Base-by-base conservation (phyloP, 2,329 filamentous ascomycete species). In the Ceratocystis alfenasii region DNA sequence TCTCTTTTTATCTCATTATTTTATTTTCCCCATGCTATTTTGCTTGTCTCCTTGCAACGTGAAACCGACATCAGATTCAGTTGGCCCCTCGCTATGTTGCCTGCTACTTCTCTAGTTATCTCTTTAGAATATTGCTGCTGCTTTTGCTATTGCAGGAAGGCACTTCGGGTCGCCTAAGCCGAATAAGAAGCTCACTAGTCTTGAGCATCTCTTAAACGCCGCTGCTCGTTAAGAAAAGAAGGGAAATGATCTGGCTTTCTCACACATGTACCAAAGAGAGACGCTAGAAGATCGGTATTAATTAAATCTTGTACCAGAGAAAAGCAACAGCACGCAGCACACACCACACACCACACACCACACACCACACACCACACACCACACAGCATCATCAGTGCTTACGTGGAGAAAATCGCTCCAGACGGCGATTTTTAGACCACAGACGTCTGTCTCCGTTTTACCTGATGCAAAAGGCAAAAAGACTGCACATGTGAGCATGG, bases 271-370 rank as follows among this genome's bases (percentile, higher is more conserved):
- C 25, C 5, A 59, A 59, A 59, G 33, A 33, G 17, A 36, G 25
- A 36, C 55, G 17, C 55, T 59, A 59, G 55, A 59, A 59, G 28
- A 59, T 59, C 55, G 33, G n/a, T n/a, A 59, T 59, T 59, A 59
- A 59, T 59, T 59, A 59, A 59, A 59, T n/a, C 55, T 59, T 59
- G 28, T 36, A 15, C n/a, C 8, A 8, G 25, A 30, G 25, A 15
- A 20, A 20, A 48, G 22, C 8, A 59, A 6, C 55, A 20, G 15
- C 17, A 17, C 55, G 22, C 22, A 22, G 22, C 22, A 22, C 22
- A 2, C 22, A 22, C 1, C 22, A 22, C 20, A 1, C 20, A 22
- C 1, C 20, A 22, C 20, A 22, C 20, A 1, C 20, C 20, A 22
- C 22, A 22, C 20, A 1, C 20, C 20, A 22, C 22, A 20, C 20